Conservation (phyloP, 2,329 filamentous ascomycete genomes). For the Fusarium piperis region DNA sequence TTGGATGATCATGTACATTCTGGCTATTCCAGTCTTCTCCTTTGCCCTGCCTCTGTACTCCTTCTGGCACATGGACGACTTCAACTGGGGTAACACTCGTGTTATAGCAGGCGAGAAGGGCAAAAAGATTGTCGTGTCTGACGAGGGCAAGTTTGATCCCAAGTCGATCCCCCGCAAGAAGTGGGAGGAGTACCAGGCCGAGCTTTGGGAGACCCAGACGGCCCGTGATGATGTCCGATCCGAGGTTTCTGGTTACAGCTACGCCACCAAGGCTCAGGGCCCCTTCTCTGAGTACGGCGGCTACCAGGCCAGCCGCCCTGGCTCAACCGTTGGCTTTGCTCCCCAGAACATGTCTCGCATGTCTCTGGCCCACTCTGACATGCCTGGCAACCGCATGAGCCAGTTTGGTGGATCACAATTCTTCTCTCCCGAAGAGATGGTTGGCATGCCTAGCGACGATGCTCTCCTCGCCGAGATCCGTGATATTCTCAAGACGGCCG, state of each 20-base stretch:
- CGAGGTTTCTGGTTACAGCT: slow-evolving; percentile 92
- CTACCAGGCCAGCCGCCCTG: slow-evolving; percentile 66
- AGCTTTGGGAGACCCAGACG: slow-evolving; percentile 95
- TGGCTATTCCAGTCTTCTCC: slow-evolving; percentile 91
- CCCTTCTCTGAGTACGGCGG: slow-evolving; percentile 76
- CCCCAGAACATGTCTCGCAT: slow-evolving; percentile 69
- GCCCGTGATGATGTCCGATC: slow-evolving; percentile 83
- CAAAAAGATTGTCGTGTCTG: slow-evolving; percentile 89
- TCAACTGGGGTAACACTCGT: slow-evolving; percentile 99
- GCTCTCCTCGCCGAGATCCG: slow-evolving; percentile 92
- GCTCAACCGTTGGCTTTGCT: slow-evolving; percentile 61
- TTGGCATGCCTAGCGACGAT: slow-evolving; percentile 85
- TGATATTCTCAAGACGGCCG: slow-evolving; percentile 89
- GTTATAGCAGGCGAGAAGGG: slow-evolving; percentile 94
- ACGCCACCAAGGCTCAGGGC: slow-evolving; percentile 83
- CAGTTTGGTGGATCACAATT: slow-evolving; percentile 69
- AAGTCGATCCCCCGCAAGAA: slow-evolving; percentile 93
- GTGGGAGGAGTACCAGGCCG: slow-evolving; percentile 99
- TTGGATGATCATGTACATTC: slow-evolving; percentile 97
- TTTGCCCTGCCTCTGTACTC: slow-evolving; percentile 90
- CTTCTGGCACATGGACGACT: slow-evolving; percentile 99
- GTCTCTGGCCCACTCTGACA: slow-evolving; percentile 82
- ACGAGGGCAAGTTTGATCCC: slow-evolving; percentile 98
- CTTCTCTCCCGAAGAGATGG: slow-evolving; percentile 73
- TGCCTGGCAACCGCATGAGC: slow-evolving; percentile 67